A percentile compares a stretch with the other conserved stretches of the same genome.
Evolutionary conservation across 371 early-diverging fungal genomes (phyloP).

Genomic region (Gilbertella persicaria): DNA sequence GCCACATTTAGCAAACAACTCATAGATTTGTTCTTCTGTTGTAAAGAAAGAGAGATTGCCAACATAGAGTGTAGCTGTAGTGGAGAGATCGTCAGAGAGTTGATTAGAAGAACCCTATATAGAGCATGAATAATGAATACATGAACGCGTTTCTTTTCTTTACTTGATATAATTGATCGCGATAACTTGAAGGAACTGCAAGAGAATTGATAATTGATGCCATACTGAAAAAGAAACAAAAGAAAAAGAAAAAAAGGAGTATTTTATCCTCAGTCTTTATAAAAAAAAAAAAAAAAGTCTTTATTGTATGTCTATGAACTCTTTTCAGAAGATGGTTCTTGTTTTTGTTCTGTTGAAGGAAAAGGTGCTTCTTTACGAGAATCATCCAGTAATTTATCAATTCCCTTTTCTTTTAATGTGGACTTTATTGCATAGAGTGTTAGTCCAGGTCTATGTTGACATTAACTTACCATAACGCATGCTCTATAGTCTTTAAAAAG

Average conservation of each 20-base stretch:
- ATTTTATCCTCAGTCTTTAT: not conserved
- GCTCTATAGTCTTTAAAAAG: slow-evolving; percentile 83
- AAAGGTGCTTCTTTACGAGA: slow-evolving; percentile 79
- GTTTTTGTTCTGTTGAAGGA: slow-evolving; percentile 29
- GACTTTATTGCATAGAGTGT: slow-evolving; percentile 35
- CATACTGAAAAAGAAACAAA: slow-evolving; percentile 30
- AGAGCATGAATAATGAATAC: not conserved
- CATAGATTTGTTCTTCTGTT: slow-evolving; percentile 98
- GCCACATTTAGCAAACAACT: slow-evolving; percentile 94
- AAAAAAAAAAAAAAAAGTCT: not conserved
- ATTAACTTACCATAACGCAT: slow-evolving; percentile 74
- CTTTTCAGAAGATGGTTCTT: slow-evolving; percentile 5
- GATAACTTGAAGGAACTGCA: slow-evolving; percentile 84
- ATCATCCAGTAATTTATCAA: slow-evolving; percentile 75
- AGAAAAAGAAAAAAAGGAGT: slow-evolving; percentile 4
- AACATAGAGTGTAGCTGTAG: slow-evolving; percentile 90
- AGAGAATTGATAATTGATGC: slow-evolving; percentile 78
- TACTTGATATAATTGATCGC: slow-evolving; percentile 83
- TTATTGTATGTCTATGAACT: slow-evolving; percentile 1
- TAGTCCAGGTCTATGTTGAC: not conserved
- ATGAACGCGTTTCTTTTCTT: not conserved
- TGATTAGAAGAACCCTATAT: slow-evolving; percentile 72
- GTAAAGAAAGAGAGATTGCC: slow-evolving; percentile 98
- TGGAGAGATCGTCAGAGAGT: slow-evolving; percentile 66
- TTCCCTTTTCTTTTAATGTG: slow-evolving; percentile 76